These are phyloP conservation scores for Arabis hirsuta DNA, from an alignment of 345 rosid genomes.

Conservation along the genomic window DNA sequence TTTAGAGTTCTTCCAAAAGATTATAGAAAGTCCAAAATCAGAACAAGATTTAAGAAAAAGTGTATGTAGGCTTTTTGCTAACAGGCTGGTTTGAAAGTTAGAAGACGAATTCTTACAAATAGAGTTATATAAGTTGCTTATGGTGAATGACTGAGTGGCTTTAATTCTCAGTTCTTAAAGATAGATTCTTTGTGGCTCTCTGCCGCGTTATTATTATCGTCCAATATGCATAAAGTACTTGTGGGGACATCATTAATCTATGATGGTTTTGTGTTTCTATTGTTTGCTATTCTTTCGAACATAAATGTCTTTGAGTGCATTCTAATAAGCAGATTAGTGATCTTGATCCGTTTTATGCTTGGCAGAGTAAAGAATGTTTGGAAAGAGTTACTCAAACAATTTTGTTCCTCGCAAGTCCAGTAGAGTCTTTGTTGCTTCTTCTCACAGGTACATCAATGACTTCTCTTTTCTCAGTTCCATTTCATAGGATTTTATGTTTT, in stretches of 20 bases:
- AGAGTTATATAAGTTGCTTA: neutral
- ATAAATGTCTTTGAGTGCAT: neutral
- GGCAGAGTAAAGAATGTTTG: constrained; percentile 85
- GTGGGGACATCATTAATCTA: neutral
- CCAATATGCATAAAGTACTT: neutral
- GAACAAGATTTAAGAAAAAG: neutral
- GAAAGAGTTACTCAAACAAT: constrained; percentile 74
- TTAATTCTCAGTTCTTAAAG: neutral
- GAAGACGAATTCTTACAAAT: neutral
- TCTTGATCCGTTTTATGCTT: constrained; percentile 35
- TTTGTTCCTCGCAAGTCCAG: constrained; percentile 62
- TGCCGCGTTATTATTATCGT: neutral
- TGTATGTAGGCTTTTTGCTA: neutral
- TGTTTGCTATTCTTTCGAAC: neutral
- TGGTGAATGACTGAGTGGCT: neutral
- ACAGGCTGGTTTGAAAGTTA: neutral
- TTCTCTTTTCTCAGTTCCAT: constrained; percentile 6
- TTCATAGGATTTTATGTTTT: neutral
- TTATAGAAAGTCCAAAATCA: neutral
- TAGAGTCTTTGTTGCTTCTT: constrained; percentile 61
- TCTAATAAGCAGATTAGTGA: constrained; percentile 7
- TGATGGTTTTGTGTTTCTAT: constrained; percentile 4
- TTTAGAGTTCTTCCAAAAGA: neutral
- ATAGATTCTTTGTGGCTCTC: constrained; percentile 8
- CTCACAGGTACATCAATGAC: constrained; percentile 67